These are phyloP conservation scores for Phytophthora megakarya DNA, from an alignment of 352 stramenopile genomes.

Conservation along the genomic window DNA sequence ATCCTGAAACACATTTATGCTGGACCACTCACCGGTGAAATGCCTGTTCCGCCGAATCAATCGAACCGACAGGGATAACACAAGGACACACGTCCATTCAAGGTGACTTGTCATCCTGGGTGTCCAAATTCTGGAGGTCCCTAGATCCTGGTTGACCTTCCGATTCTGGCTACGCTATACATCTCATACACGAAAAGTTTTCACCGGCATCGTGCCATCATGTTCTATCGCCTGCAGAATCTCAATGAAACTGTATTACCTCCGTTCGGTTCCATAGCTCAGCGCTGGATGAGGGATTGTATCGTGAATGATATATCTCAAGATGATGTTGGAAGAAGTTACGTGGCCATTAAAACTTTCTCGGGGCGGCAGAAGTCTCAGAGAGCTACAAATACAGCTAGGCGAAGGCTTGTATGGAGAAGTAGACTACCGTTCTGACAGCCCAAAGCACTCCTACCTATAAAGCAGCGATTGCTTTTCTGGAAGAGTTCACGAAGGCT, in stretches of 20 bases:
- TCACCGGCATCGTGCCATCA: background rate
- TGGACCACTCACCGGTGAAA: too few species aligned
- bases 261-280: background rate
- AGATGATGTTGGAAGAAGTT: background rate
- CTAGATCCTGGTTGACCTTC: too few species aligned
- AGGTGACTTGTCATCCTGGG: too few species aligned
- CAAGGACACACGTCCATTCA: too few species aligned
- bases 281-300: slow-evolving; percentile 2
- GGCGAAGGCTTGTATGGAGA: background rate
- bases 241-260: background rate
- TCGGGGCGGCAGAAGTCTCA: background rate
- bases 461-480: background rate
- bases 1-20: too few species aligned
- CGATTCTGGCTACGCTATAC: too few species aligned
- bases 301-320: background rate
- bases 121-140: too few species aligned
- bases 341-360: too few species aligned
- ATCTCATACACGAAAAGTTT: too few species aligned
- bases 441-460: background rate
- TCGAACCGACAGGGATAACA: too few species aligned
- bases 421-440: background rate
- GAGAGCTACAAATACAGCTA: background rate
- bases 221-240: background rate
- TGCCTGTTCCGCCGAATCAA: too few species aligned
- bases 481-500: background rate